A percentile compares a stretch with the other conserved stretches of the same genome.
Evolutionary conservation across 2,329 filamentous ascomycete species (phyloP).

Genomic region (Aspergillus pseudotamarii): DNA sequence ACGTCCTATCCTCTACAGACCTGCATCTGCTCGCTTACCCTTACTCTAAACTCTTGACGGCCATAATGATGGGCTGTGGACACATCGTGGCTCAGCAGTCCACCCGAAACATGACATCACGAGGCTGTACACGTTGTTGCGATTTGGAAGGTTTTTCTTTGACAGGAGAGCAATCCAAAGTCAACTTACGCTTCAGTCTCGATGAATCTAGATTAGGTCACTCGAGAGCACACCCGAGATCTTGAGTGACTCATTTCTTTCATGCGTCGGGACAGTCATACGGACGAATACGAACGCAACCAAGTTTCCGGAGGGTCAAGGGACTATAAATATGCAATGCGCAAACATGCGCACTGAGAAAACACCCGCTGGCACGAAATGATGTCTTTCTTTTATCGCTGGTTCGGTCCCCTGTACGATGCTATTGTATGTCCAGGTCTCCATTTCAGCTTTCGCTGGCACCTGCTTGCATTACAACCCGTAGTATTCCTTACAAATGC

Average conservation of each 20-base stretch:
- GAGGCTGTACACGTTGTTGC: background rate
- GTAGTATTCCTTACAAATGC: constrained; percentile 42
- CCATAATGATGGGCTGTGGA: background rate
- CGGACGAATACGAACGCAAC: background rate
- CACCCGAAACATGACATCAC: background rate
- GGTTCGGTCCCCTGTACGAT: constrained; percentile 22
- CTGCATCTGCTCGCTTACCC: too few relatives aligned
- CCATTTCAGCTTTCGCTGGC: constrained; percentile 47
- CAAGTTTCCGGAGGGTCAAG: background rate
- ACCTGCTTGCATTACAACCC: constrained; percentile 48
- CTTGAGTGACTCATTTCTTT: too few relatives aligned
- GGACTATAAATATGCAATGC: background rate
- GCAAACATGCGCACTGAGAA: background rate
- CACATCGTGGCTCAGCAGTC: background rate
- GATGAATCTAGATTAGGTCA: background rate
- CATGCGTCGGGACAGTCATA: too few relatives aligned
- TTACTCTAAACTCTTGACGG: background rate
- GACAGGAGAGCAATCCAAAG: background rate
- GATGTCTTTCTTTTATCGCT: constrained; percentile 5
- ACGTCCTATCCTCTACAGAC: too few relatives aligned
- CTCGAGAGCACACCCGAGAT: background rate
- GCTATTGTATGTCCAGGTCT: constrained; percentile 41
- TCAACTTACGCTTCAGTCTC: background rate
- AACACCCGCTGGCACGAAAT: too few relatives aligned
- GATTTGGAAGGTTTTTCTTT: background rate